These are phyloP conservation scores for Pezizomycotina sp. DNA, from an alignment of 2,329 filamentous ascomycete genomes.

Conservation along the genomic window DNA sequence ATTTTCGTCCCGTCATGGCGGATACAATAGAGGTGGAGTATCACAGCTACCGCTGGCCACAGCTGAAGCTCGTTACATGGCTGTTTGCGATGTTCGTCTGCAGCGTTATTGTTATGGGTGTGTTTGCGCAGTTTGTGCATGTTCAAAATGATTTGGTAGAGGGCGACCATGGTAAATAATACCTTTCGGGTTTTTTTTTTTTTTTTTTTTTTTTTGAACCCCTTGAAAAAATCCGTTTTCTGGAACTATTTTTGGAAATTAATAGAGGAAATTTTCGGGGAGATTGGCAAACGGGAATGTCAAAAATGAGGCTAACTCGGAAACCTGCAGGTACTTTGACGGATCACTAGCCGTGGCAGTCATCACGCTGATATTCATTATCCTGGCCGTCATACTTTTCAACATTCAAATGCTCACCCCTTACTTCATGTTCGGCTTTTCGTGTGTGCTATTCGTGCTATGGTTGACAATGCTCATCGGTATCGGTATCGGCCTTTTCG, in stretches of 20 bases:
- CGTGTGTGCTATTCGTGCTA: slow-evolving; percentile 12
- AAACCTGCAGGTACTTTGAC: slow-evolving; percentile 17
- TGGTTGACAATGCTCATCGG: slow-evolving; percentile 18
- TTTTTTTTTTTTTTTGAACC: no score
- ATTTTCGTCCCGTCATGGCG: no score
- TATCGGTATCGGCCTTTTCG: slow-evolving; percentile 13
- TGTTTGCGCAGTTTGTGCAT: slow-evolving; percentile 16
- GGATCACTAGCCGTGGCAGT: slow-evolving; percentile 16
- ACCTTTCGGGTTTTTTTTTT: no score
- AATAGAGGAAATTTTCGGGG: no score
- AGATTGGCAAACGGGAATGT: no score
- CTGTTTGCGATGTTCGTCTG: slow-evolving; percentile 10
- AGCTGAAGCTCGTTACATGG: slow-evolving; percentile 14
- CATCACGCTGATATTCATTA: slow-evolving; percentile 15
- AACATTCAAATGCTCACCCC: slow-evolving; percentile 16
- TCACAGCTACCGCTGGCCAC: slow-evolving; percentile 15
- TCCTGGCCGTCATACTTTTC: slow-evolving; percentile 10
- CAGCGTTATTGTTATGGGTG: slow-evolving; percentile 14
- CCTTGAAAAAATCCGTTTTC: no score
- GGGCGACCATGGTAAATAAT: slow-evolving; percentile 19
- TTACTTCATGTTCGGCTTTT: slow-evolving; percentile 16
- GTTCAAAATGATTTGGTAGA: slow-evolving; percentile 16
- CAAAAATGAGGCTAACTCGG: no score
- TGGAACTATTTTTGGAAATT: no score
- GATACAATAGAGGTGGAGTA: slow-evolving; percentile 17